Evolutionary conservation across 2,329 filamentous ascomycete genomes (phyloP).

Genomic region (Aspergillus ruber): DNA sequence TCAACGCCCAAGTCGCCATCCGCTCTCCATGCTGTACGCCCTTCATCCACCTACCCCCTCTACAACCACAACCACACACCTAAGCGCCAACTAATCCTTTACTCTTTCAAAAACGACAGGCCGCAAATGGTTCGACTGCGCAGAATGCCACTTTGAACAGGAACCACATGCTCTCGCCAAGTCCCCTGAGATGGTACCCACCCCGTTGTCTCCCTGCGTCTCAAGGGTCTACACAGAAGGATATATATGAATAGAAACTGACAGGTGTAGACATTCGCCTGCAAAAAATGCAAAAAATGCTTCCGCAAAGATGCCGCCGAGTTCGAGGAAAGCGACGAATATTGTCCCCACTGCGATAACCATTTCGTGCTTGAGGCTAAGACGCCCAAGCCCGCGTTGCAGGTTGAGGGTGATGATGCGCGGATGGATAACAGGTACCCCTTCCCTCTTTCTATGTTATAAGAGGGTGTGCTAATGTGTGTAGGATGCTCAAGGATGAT

Average conservation of each 20-base stretch:
- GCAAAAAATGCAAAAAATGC: conserved; percentile 98
- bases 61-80: too few relatives aligned
- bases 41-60: background rate
- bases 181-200: conserved; percentile 67
- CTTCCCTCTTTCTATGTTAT: background rate
- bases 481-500: conserved; percentile 84
- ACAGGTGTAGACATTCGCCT: conserved; percentile 68
- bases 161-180: conserved; percentile 72
- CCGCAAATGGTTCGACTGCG: conserved; percentile 98
- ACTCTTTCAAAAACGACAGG: conserved; percentile 44
- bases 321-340: conserved; percentile 96
- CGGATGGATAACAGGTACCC: conserved; percentile 65
- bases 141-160: conserved; percentile 81
- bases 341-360: conserved; percentile 98
- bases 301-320: conserved; percentile 90
- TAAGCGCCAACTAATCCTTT: too few relatives aligned
- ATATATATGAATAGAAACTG: too few relatives aligned
- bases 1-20: conserved; percentile 96
- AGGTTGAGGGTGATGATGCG: conserved; percentile 86
- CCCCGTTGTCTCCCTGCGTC: background rate
- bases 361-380: conserved; percentile 90
- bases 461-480: conserved; percentile 7
- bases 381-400: conserved; percentile 72
- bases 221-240: too few relatives aligned
- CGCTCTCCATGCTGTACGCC: conserved; percentile 86